Evolutionary conservation across 805 yeast genomes (phyloP).

Genomic region (Clavispora phyllophila): DNA sequence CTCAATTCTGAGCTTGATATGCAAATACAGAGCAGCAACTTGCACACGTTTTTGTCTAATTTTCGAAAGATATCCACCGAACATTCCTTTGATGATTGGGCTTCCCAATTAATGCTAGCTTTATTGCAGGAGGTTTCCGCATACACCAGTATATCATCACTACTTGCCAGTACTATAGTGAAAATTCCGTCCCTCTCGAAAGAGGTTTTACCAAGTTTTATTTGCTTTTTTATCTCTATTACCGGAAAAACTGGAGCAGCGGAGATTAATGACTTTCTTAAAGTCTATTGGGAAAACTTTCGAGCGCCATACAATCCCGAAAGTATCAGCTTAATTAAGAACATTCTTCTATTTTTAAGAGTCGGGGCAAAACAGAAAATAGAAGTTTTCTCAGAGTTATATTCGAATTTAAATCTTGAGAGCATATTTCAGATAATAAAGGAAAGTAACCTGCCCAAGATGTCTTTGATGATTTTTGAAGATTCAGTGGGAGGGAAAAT

Average conservation of each 20-base stretch:
- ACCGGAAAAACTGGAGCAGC: constrained; percentile 6
- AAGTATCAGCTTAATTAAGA: constrained; percentile 15
- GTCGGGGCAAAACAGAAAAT: constrained; percentile 31
- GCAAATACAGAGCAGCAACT: constrained; percentile 5
- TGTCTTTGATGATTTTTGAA: constrained; percentile 47
- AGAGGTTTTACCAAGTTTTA: constrained; percentile 21
- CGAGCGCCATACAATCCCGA: constrained; percentile 1
- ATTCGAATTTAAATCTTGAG: constrained; percentile 23
- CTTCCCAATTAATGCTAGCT: constrained; percentile 25
- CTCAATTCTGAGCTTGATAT: constrained; percentile 20
- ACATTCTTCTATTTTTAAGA: constrained; percentile 30
- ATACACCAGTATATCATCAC: constrained; percentile 24
- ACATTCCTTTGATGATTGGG: constrained; percentile 23
- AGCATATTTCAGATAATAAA: constrained; percentile 28
- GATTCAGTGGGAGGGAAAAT: constrained; percentile 20
- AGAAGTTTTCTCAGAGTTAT: constrained; percentile 23
- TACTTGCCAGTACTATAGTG: constrained; percentile 28
- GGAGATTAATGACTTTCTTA: constrained; percentile 1
- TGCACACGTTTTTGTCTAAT: constrained; percentile 10
- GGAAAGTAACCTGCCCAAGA: constrained; percentile 28
- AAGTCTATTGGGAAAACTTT: constrained; percentile 2
- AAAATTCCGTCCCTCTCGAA: constrained; percentile 20
- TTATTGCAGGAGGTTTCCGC: constrained; percentile 27
- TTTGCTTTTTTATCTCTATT: constrained; percentile 19
- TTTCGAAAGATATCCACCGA: constrained; percentile 6